Conservation (phyloP, 345 rosid species). For the Iberis pinnata region DNA sequence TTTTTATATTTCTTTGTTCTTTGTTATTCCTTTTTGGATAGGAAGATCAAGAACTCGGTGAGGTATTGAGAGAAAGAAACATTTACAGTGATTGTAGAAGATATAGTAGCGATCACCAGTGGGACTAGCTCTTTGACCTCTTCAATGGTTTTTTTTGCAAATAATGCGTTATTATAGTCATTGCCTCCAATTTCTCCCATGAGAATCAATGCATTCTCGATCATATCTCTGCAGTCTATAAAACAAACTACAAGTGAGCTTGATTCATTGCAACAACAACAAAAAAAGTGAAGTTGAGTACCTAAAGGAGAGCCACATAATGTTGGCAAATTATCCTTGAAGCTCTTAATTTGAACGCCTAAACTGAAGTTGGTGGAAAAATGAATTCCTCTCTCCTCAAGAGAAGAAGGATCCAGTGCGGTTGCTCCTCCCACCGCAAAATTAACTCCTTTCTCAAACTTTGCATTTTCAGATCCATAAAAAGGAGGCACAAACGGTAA, state of each 20-base stretch:
- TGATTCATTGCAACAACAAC: not conserved
- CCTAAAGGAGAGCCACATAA: slow-evolving; percentile 33
- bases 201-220: slow-evolving; percentile 34
- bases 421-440: slow-evolving; percentile 53
- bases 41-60: not conserved
- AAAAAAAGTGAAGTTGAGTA: not conserved
- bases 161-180: slow-evolving; percentile 33
- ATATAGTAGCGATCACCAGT: slow-evolving; percentile 24
- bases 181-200: slow-evolving; percentile 61
- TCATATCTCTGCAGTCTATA: slow-evolving; percentile 31
- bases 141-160: slow-evolving; percentile 12
- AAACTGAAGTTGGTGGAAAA: slow-evolving; percentile 30
- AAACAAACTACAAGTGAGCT: not conserved
- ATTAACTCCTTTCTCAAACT: slow-evolving; percentile 38
- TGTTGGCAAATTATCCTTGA: slow-evolving; percentile 33
- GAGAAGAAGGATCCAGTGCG: slow-evolving; percentile 30
- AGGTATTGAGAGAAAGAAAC: not conserved
- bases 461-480: slow-evolving; percentile 26
- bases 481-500: slow-evolving; percentile 38
- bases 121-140: slow-evolving; percentile 34
- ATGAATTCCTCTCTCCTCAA: slow-evolving; percentile 30
- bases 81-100: slow-evolving; percentile 31
- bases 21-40: not conserved
- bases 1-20: not conserved
- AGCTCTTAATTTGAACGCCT: slow-evolving; percentile 31